Evolutionary conservation across 257 asterid species (phyloP), one percentile per base, ranked within the genome.

Genomic region (Parsonsia alboflavescens): DNA sequence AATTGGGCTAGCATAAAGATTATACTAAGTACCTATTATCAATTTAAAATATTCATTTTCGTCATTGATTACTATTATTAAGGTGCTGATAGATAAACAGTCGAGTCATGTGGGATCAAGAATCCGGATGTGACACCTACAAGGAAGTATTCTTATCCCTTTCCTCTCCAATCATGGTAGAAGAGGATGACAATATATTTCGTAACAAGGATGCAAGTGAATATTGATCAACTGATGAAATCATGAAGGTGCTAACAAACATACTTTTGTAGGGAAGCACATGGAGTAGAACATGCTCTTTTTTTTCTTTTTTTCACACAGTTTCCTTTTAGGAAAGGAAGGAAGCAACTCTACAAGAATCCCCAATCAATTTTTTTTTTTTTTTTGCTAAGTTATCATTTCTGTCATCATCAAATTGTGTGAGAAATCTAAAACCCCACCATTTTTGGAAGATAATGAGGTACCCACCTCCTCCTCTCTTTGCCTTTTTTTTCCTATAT

Each of bases 261-360:
- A 26, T 66, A 49, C 53, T 16, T 56, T 73, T 22, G 33, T 17
- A 3, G 71, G 50, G 21, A 45, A 41, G 79, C 79, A 79, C 76
- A 74, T 74, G 82, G 79, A 70, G 79, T 46, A 73, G 42, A 71
- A 65, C 67, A 48, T 57, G 44, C 33, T 36, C 28, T 53, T 41
- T 76, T 64, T 53, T 66, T 53, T 41, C 68, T 64, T 53, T 66
- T 5, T 13, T 48, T 48, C 0, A 6, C 63, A 3, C 49, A 8
- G 28, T 44, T 68, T 58, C 69, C 52, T 10, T 33, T 26, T 26
- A 15, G 62, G 17, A 26, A 28, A 28, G 11, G 45, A 73, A 6
- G 58, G 2, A 46, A 46, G 50, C 7, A 54, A 54, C n/a, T 21
- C 10, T 19, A 24, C 16, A n/a, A 70, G 10, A 68, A 11, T 42